Conservation (phyloP, 345 rosid genomes). For the Gossypium stocksii region DNA sequence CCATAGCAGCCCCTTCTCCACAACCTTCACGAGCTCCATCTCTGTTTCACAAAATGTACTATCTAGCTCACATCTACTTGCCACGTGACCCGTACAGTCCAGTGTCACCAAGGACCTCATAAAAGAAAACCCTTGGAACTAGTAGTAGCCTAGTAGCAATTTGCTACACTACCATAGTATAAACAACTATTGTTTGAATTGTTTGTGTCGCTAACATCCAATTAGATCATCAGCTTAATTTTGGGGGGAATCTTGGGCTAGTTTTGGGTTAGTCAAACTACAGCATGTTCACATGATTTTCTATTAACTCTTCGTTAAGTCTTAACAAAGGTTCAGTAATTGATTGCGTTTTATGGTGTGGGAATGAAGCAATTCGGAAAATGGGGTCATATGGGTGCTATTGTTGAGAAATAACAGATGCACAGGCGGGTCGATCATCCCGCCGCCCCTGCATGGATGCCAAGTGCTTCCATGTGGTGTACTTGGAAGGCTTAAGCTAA, state of each 20-base stretch:
- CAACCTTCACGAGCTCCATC: constrained; percentile 9
- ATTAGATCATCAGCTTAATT: constrained; percentile 9
- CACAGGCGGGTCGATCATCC: neutral
- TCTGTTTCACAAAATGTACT: neutral
- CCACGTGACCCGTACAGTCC: constrained; percentile 6
- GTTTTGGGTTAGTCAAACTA: neutral
- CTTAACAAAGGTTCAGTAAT: neutral
- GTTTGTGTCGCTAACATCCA: neutral
- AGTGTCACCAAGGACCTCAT: neutral
- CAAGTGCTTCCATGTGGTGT: neutral
- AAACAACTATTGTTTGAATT: neutral
- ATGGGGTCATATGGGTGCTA: neutral
- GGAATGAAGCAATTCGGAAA: neutral
- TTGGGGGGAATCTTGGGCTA: neutral
- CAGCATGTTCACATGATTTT: constrained; percentile 5
- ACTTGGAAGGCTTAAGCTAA: neutral
- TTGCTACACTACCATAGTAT: neutral
- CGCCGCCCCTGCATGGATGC: constrained; percentile 9
- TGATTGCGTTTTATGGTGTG: neutral
- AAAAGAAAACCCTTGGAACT: neutral
- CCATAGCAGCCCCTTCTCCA: neutral
- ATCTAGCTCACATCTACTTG: neutral
- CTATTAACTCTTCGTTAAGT: neutral
- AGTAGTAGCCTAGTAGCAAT: neutral
- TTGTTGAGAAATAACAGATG: neutral